Percentiles rank a stretch among this genome's conserved stretches.
Evolutionary conservation across 306 rosid genomes (phyloP).

Genomic region (Betula pendula): DNA sequence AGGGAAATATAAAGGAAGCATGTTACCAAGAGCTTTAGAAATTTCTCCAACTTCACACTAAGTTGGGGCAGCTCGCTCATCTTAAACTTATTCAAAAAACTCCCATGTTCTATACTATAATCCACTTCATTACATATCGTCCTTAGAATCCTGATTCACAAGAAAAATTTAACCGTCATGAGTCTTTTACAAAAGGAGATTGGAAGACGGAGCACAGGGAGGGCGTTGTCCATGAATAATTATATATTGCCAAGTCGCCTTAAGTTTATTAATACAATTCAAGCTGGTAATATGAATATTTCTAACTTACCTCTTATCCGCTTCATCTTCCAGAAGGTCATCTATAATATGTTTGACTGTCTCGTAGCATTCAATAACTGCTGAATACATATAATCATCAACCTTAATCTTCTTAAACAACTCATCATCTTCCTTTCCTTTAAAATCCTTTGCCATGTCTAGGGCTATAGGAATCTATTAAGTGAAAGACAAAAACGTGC

Average conservation of each 20-base stretch:
- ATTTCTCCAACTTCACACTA: conserved; percentile 82
- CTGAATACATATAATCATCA: conserved; percentile 79
- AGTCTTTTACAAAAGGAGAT: not conserved
- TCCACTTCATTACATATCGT: conserved; percentile 48
- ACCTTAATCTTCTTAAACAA: conserved; percentile 64
- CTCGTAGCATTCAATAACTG: conserved; percentile 86
- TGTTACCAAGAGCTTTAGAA: conserved; percentile 69
- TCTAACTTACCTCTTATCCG: conserved; percentile 63
- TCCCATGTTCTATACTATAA: conserved; percentile 23
- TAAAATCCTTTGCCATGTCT: conserved; percentile 94
- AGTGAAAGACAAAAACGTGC: conserved; percentile 15
- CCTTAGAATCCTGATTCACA: conserved; percentile 51
- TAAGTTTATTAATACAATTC: not conserved
- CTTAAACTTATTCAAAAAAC: conserved; percentile 60
- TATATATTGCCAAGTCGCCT: not conserved
- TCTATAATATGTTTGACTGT: conserved; percentile 58
- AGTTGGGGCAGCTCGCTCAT: conserved; percentile 81
- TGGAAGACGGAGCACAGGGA: not conserved
- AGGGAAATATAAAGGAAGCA: conserved; percentile 11
- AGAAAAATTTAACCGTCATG: conserved; percentile 27
- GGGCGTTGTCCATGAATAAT: not conserved
- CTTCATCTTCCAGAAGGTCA: conserved; percentile 48
- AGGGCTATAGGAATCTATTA: conserved; percentile 93
- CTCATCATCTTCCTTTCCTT: conserved; percentile 67
- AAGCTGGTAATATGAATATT: conserved; percentile 15